phyloP scores from a whole-genome alignment of 768 basidiomycete species.

The Trametes meyenii region DNA sequence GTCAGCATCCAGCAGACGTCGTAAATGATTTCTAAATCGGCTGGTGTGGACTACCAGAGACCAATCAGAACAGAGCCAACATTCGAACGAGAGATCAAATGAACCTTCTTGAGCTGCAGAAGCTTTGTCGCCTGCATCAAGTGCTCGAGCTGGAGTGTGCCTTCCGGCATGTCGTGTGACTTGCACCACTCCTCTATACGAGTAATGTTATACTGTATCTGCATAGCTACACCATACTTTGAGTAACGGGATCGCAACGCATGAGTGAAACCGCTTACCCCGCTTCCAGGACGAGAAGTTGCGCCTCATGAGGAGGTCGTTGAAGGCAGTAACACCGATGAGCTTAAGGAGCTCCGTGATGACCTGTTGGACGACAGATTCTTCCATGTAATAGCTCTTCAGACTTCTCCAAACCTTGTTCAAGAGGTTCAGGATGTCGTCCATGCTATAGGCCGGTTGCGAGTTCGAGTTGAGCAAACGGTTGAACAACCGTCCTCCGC shows the following conservation, averaged over 20 bases:
- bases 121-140: constrained; percentile 99
- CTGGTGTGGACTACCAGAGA: constrained; percentile 71
- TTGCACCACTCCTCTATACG: constrained; percentile 99
- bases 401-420: constrained; percentile 98
- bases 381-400: constrained; percentile 99
- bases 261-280: constrained; percentile 54
- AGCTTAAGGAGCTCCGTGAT: constrained; percentile 93
- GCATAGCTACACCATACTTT: constrained; percentile 74
- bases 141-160: constrained; percentile 95
- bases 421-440: constrained; percentile 93
- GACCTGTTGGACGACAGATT: constrained; percentile 94
- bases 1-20: constrained; percentile 99
- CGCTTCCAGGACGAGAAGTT: constrained; percentile 99
- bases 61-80: constrained; percentile 5
- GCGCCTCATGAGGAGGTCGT: constrained; percentile 96
- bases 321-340: constrained; percentile 96
- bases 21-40: constrained; percentile 98
- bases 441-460: constrained; percentile 95
- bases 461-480: constrained; percentile 85
- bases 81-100: constrained; percentile 15
- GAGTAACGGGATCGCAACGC: neutral
- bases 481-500: constrained; percentile 91
- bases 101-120: constrained; percentile 94
- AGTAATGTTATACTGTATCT: constrained; percentile 99
- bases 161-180: constrained; percentile 99